Evolutionary conservation across 345 rosid genomes (phyloP), one percentile per base, ranked within the genome.

Genomic region (Eutrema yunnanense): DNA sequence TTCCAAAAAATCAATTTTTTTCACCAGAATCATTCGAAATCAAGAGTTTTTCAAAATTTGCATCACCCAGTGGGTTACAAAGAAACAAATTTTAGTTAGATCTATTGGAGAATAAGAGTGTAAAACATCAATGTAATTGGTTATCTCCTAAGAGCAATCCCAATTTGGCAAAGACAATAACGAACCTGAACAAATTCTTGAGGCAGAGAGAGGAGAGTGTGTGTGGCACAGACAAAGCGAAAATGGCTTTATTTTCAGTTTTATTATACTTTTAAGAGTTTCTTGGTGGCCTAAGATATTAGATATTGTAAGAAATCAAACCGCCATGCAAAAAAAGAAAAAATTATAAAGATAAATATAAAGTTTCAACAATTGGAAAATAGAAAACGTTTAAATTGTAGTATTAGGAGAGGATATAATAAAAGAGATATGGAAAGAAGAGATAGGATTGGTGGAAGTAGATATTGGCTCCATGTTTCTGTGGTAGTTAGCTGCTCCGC

Each of bases 381-480:
- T 44, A 6, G 10, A 30, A 62, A 29, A 55, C 4, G 32, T 27
- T 43, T 41, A 8, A 26, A 49, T 11, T 46, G 8, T 52, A 33
- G 56, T 51, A 61, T 49, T 40, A 29, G 54, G 42, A 59, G 34
- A 32, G 63, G 48, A 61, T 71, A 65, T 52, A 66, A 22, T 48
- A 38, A 46, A 65, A 42, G 76, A 63, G 96, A 90, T 88, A 84
- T 84, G 82, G 86, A 30, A 78, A 29, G 82, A 49, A 67, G 81
- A 48, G 83, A 79, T 80, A 49, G 73, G 55, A 88, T 85, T 90
- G 96, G 90, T 54, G 76, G 66, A 19, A 40, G 33, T 44, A 79
- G 95, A 88, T 85, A 83, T 65, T 61, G 87, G 82, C 82, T 62
- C 80, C 74, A 43, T 38, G 26, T 34, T 61, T 73, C 81, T 67